Base-by-base conservation (phyloP, 1,284 basidiomycete genomes). In the Cutaneotrichosporon spelunceum region DNA sequence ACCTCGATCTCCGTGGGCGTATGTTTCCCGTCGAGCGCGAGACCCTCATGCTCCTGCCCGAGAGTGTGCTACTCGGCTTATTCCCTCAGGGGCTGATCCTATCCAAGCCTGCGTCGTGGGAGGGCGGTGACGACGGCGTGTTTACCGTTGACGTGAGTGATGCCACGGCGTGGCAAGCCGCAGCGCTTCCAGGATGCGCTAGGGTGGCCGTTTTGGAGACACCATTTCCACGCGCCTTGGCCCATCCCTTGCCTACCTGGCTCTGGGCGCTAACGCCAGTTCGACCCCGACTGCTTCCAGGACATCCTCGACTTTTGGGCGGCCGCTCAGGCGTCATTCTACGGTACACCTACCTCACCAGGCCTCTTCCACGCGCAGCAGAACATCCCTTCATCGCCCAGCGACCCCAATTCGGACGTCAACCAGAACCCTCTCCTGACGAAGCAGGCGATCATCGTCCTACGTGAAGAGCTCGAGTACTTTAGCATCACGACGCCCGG, bases 371-470 rank as follows among this genome's bases (percentile, higher is more conserved):
- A 84, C 66, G 86, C 88, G 26, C 91, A 94, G 79, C 87, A 93
- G 72, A 85, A 87, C 70, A 83, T 93, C 49, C 81, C 88, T 48
- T 87, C 88, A 60, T 68, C 66, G 23, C 63, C 69, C 23, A 62
- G 61, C 42, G 65, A 73, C 61, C 61, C 69, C 34, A 65, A 69
- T 45, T 68, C 70, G n/a, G 72, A 73, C 61, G 68, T 72, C 29
- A 70, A 71, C 55, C 90, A 93, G 74, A 96, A 96, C 73, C 95
- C 95, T 0, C 83, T 99, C 47, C 84, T 98, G 62, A 87, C 88
- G 57, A 98, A 98, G 81, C 96, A 99, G 79, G 93, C 96, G 42
- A 96, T 99, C 76, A 99, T 99, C 68, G 95, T 99, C 29, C 85
- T 99, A 54, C 86, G 95, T 39, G 95, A 99, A 78, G 95, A 99